These are phyloP conservation scores for Monosporascus ibericus DNA, from an alignment of 2,329 filamentous ascomycete species.

Conservation along the genomic window DNA sequence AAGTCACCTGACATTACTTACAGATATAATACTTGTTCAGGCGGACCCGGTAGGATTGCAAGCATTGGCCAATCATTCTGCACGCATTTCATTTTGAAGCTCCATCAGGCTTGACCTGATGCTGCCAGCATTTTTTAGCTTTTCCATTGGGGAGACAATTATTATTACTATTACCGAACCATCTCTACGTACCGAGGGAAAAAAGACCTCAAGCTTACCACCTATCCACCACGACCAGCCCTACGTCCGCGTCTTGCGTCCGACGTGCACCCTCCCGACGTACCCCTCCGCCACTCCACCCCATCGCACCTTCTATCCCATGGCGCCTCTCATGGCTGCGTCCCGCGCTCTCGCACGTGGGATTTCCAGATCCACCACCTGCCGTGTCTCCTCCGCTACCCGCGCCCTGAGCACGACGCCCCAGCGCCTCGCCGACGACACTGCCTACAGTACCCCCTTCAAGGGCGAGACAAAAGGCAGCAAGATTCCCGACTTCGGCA, in stretches of 20 bases:
- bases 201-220: slow-evolving; percentile 44
- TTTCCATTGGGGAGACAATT: slow-evolving; percentile 4
- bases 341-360: slow-evolving; percentile 64
- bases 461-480: slow-evolving; percentile 51
- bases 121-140: slow-evolving; percentile 11
- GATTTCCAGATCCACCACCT: slow-evolving; percentile 34
- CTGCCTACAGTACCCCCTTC: slow-evolving; percentile 57
- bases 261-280: slow-evolving; percentile 5
- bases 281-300: slow-evolving; percentile 18
- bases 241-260: background rate
- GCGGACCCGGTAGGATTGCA: slow-evolving; percentile 4
- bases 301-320: slow-evolving; percentile 29
- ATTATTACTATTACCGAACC: slow-evolving; percentile 13
- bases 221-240: slow-evolving; percentile 1
- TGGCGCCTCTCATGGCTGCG: slow-evolving; percentile 64
- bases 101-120: slow-evolving; percentile 36
- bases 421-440: slow-evolving; percentile 37
- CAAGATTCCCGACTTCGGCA: slow-evolving; percentile 82
- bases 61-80: slow-evolving; percentile 35
- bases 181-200: slow-evolving; percentile 29
- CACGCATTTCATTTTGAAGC: slow-evolving; percentile 39
- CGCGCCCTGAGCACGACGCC: slow-evolving; percentile 53
- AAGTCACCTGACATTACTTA: slow-evolving; percentile 11
- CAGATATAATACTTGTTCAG: slow-evolving; percentile 1
- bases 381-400: slow-evolving; percentile 25